Base-by-base conservation (phyloP, 2,329 filamentous ascomycete species). In the Dactylellina haptotyla region DNA sequence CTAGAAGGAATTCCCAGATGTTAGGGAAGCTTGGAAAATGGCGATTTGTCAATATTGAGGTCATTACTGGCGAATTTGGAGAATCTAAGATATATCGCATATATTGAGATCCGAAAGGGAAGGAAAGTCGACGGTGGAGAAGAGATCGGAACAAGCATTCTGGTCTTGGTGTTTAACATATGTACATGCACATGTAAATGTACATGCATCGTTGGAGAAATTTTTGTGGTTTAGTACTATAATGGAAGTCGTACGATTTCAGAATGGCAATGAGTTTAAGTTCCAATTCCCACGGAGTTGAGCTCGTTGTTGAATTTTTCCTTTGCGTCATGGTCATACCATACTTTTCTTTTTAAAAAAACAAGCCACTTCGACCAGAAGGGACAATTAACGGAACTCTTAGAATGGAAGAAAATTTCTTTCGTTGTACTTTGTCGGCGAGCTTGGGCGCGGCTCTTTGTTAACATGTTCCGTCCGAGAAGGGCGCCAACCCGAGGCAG, bases 361-460 rank as follows among this genome's bases (percentile, higher is more conserved):
- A 25, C 59, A 48, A 25, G 28, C 14, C 14, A 18, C 20, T 48
- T 48, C 39, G 34, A 20, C 14, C 25, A 45, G 54, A 50, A 41
- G 34, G 30, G 46, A 58, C 50, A 41, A 30, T 72, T 45, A 30
- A 25, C 18, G 51, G 53, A n/a, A n/a, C n/a, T n/a, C n/a, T n/a
- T n/a, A 32, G 51, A 54, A 53, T 56, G 54, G 64, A 50, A 54
- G 54, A 72, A 72, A 65, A 54, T 51, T 72, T 72, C 50, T 50
- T 59, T 23, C 12, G 25, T 28, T 39, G 9, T 41, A 37, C 6
- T 20, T 20, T 8, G 61, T 50, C 61, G 61, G 48, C 48, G 61
- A 56, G 48, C 39, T 56, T 54, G 61, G 39, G 26, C 53, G 59
- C 37, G 67, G 59, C 51, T 57, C 34, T 72, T 43, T 58, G 58